A percentile compares a stretch with the other conserved stretches of the same genome.
phyloP scores from a whole-genome alignment of 306 rosid genomes.

The Morella rubra region DNA sequence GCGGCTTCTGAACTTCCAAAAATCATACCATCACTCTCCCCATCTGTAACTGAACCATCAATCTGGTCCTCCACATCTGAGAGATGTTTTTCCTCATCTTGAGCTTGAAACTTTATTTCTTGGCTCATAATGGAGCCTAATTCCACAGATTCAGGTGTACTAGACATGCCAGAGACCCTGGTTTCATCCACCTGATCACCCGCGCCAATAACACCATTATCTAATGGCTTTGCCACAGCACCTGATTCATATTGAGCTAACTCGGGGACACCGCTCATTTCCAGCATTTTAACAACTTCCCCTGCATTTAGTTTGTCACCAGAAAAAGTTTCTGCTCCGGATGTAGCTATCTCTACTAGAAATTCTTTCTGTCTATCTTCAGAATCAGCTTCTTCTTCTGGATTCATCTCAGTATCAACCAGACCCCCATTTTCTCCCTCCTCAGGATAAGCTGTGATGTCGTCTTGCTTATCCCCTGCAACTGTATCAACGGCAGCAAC shows the following conservation, averaged over 20 bases:
- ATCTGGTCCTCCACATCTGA: constrained; percentile 38
- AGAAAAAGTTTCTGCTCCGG: constrained; percentile 15
- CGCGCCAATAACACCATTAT: constrained; percentile 9
- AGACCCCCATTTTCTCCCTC: constrained; percentile 15
- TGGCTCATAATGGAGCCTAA: constrained; percentile 23
- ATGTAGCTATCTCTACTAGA: constrained; percentile 2
- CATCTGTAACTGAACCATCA: constrained; percentile 51
- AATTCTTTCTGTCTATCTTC: constrained; percentile 10
- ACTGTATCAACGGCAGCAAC: constrained; percentile 11
- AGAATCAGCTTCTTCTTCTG: constrained; percentile 26
- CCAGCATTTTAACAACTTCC: constrained; percentile 10
- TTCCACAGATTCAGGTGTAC: constrained; percentile 27
- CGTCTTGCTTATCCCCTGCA: constrained; percentile 25
- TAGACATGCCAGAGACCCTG: constrained; percentile 21
- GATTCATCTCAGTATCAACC: constrained; percentile 11
- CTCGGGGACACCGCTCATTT: constrained; percentile 13
- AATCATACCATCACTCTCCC: constrained; percentile 53
- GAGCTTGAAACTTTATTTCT: constrained; percentile 34
- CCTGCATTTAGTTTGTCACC: constrained; percentile 3
- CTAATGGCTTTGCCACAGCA: constrained; percentile 9
- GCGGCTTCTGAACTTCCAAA: constrained; percentile 76
- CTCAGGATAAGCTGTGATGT: background rate
- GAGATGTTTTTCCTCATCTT: constrained; percentile 34
- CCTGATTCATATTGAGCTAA: constrained; percentile 17
- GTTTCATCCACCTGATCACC: constrained; percentile 29